A percentile compares a stretch with the other conserved stretches of the same genome.
These are phyloP conservation scores for Russula vinacea DNA, from an alignment of 768 basidiomycete genomes.

Conservation along the genomic window DNA sequence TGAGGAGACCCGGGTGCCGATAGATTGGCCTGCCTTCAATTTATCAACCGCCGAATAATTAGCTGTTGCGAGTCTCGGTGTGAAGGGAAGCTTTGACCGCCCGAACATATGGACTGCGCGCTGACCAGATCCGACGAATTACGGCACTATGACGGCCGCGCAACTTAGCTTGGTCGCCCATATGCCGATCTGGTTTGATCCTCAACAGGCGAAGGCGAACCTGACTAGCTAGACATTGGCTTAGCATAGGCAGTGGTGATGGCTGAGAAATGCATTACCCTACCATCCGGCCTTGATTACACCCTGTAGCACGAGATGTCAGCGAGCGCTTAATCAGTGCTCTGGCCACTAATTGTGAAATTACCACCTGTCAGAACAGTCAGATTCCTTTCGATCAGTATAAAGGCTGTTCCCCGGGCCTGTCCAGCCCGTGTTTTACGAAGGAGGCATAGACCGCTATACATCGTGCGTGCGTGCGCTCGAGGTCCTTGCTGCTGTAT, in stretches of 20 bases:
- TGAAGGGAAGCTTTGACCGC: neutral
- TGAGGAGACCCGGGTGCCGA: neutral
- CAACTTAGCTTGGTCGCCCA: neutral
- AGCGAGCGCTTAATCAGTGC: neutral
- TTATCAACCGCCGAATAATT: neutral
- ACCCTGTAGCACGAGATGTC: neutral
- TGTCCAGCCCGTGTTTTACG: neutral
- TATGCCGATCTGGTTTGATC: no score
- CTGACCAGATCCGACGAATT: neutral
- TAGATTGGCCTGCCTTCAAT: neutral
- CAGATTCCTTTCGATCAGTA: neutral
- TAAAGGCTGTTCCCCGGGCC: neutral
- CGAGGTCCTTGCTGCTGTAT: neutral
- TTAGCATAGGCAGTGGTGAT: neutral
- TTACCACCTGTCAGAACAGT: neutral
- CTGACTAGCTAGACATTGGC: neutral
- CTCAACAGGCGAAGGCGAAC: neutral
- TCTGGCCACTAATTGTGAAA: slow-evolving; percentile 1
- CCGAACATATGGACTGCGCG: neutral
- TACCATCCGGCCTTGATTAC: no score
- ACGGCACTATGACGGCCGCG: neutral
- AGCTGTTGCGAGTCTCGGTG: neutral
- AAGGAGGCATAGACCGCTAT: neutral
- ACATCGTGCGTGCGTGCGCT: neutral
- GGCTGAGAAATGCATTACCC: no score